Base-by-base conservation (phyloP, 2,329 filamentous ascomycete genomes). In the Pseudophaeomoniella oleicola region DNA sequence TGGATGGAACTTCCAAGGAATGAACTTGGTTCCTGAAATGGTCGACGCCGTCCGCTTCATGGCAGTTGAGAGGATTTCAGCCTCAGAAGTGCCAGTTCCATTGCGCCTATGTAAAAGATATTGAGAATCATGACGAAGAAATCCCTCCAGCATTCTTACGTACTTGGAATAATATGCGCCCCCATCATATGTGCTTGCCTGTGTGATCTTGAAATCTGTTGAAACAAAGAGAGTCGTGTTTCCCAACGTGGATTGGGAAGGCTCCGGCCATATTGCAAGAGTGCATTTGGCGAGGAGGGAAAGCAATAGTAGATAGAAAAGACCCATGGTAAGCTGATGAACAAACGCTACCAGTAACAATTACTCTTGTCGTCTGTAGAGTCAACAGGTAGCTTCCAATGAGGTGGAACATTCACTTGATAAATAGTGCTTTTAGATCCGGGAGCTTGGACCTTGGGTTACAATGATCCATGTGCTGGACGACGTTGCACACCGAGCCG, bases 1-100 rank as follows among this genome's bases (percentile, higher is more conserved):
- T 33, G 42, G 40, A 38, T 53, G 41, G 31, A 53, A 46, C 32
- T 52, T 53, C 51, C 50, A 54, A 2, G 51, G 51, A 4, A 53
- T 48, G 35, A 53, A 50, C 16, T 41, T 49, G 17, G 40, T 46
- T n/a, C 37, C 3, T 6, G 35, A 30, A 14, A 50, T 45, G 13
- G 42, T 38, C 15, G 39, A 41, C 16, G 44, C 33, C 9, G 47
- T 44, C 4, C 46, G 37, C 16, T 41, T 40, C 4, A 49, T 46
- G 6, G 46, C 49, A 11, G 39, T 35, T 16, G 40, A 37, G 5
- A 50, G 34, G 9, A 50, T 40, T 5, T 41, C 39, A 11, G 33
- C 38, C 31, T 50, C 47, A 4, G 46, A 42, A 27, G 42, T 32
- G 14, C 13, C 11, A 17, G 14, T 34, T 17, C 12, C 14, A 17